Evolutionary conservation across 2,329 filamentous ascomycete genomes (phyloP).

Genomic region (Ilyonectria mors-panacis): DNA sequence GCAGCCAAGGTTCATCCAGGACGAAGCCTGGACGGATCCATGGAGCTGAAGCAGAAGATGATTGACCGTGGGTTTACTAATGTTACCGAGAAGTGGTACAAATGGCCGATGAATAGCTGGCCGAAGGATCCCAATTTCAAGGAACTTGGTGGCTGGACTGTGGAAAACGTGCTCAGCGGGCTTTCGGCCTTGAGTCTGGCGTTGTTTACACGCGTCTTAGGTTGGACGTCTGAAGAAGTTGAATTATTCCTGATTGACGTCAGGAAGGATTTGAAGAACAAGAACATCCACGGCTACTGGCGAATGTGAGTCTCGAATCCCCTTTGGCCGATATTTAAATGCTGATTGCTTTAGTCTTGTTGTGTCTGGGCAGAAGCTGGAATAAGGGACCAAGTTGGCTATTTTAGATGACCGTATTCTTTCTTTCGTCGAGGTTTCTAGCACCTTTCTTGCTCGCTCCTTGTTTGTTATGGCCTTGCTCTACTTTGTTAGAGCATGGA

Average conservation of each 20-base stretch:
- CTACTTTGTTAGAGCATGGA: too few relatives aligned
- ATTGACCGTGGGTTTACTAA: slow-evolving; percentile 7
- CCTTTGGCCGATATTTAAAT: background rate
- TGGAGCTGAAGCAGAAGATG: slow-evolving; percentile 22
- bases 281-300: slow-evolving; percentile 12
- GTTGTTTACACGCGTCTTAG: slow-evolving; percentile 7
- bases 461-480: too few relatives aligned
- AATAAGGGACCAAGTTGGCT: background rate
- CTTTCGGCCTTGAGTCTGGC: slow-evolving; percentile 19
- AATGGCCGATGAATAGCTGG: slow-evolving; percentile 22
- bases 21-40: slow-evolving; percentile 9
- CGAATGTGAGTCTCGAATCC: slow-evolving; percentile 1
- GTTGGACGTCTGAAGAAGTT: slow-evolving; percentile 21
- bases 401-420: too few relatives aligned
- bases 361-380: slow-evolving; percentile 7
- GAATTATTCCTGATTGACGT: slow-evolving; percentile 19
- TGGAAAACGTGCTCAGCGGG: slow-evolving; percentile 16
- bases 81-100: slow-evolving; percentile 4
- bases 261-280: slow-evolving; percentile 16
- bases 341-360: slow-evolving; percentile 1
- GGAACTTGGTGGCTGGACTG: slow-evolving; percentile 8
- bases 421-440: too few relatives aligned
- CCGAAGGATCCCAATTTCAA: slow-evolving; percentile 18
- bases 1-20: slow-evolving; percentile 9
- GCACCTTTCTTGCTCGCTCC: too few relatives aligned